phyloP scores from a whole-genome alignment of 23 red algal genomes.

The Pyropia yezoensis region DNA sequence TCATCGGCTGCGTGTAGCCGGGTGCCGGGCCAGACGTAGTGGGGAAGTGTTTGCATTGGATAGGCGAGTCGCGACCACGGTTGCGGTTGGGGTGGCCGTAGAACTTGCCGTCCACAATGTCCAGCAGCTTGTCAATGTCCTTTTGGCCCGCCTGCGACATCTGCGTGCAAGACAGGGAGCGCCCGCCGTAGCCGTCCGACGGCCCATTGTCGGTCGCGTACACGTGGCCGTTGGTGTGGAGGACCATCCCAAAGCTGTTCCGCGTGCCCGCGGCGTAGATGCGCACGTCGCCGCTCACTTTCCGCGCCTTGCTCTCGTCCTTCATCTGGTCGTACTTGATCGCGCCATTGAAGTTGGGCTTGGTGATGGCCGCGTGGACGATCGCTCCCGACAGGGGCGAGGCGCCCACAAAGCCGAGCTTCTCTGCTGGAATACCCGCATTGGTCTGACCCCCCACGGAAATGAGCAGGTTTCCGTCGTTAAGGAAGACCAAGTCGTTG shows the following conservation, averaged over 20 bases:
- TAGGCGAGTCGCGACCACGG: constrained; percentile 25
- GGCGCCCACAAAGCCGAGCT: constrained; percentile 35
- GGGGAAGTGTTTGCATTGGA: constrained; percentile 37
- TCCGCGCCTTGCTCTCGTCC: constrained; percentile 20
- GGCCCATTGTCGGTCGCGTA: constrained; percentile 63
- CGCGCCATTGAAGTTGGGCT: constrained; percentile 29
- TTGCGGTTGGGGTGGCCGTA: constrained; percentile 56
- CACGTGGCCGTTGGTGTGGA: constrained; percentile 43
- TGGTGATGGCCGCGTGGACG: constrained; percentile 22
- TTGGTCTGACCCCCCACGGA: constrained; percentile 36
- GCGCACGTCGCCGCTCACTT: constrained; percentile 35
- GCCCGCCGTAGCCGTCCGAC: constrained; percentile 27
- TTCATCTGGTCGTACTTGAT: constrained; percentile 32
- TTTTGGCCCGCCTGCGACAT: constrained; percentile 12
- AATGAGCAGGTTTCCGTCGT: constrained; percentile 32
- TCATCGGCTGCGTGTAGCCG: constrained; percentile 34
- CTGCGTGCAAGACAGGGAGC: constrained; percentile 16
- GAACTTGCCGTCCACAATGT: constrained; percentile 33
- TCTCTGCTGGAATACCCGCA: constrained; percentile 35
- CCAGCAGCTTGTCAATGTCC: constrained; percentile 23
- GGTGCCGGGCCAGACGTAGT: constrained; percentile 11
- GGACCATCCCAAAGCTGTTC: constrained; percentile 28
- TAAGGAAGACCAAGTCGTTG: constrained; percentile 40
- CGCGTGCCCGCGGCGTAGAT: constrained; percentile 27
- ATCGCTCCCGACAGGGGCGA: constrained; percentile 55